Conservation (phyloP, 495 filamentous ascomycete species). For the Cenococcum geophilum region DNA sequence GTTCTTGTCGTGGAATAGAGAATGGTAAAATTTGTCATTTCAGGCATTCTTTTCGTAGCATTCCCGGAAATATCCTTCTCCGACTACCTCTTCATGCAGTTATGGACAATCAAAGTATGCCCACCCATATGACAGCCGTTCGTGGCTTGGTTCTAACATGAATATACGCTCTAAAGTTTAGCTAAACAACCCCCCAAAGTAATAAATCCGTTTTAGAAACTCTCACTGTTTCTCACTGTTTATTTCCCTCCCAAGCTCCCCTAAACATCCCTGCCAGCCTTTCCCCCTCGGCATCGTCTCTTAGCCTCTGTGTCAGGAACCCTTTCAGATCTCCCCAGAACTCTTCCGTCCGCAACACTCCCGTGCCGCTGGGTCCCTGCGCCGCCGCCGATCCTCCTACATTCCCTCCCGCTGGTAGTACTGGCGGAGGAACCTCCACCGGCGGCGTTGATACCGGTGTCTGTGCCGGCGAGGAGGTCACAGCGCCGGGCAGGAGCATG, state of each 20-base stretch:
- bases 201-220: too few relatives aligned
- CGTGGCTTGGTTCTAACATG: too few relatives aligned
- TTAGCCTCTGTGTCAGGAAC: conserved; percentile 70
- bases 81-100: too few relatives aligned
- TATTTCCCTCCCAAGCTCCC: conserved; percentile 52
- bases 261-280: conserved; percentile 62
- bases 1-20: conserved; percentile 17
- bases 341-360: conserved; percentile 58
- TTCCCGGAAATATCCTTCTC: neutral
- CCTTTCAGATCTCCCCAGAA: conserved; percentile 88
- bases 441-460: conserved; percentile 31
- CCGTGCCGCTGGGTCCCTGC: conserved; percentile 51
- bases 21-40: conserved; percentile 14
- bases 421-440: too few relatives aligned
- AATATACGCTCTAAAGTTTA: too few relatives aligned
- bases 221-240: neutral
- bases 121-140: too few relatives aligned
- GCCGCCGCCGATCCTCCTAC: conserved; percentile 38
- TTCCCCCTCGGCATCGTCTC: conserved; percentile 61
- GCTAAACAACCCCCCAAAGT: too few relatives aligned
- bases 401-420: conserved; percentile 35
- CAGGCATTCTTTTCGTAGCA: neutral
- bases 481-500: conserved; percentile 79
- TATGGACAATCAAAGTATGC: too few relatives aligned
- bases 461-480: too few relatives aligned